Percentiles rank a stretch among this genome's conserved stretches.
These are phyloP conservation scores for Rhynchospora tenuis DNA, from an alignment of 176 grass and related monocot species.

Conservation along the genomic window DNA sequence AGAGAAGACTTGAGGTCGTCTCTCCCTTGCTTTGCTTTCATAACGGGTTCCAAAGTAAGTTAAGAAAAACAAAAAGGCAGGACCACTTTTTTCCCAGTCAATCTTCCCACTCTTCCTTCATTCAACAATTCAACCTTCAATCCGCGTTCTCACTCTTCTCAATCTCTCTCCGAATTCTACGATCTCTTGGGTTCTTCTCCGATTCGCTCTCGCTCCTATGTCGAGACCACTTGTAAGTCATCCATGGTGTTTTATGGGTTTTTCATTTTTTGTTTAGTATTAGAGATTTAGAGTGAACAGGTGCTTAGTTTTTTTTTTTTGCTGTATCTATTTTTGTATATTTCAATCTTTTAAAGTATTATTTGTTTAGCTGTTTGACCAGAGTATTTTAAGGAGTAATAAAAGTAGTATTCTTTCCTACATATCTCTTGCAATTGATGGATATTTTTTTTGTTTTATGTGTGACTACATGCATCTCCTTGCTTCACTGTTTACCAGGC, in stretches of 20 bases:
- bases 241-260: not conserved
- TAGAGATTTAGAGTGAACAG: not conserved
- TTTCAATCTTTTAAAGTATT: not conserved
- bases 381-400: not conserved
- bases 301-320: not conserved
- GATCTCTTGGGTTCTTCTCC: not conserved
- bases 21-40: not conserved
- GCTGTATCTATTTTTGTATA: not conserved
- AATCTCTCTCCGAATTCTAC: not conserved
- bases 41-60: not conserved
- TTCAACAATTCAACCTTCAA: not conserved
- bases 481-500: not conserved
- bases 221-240: conserved; percentile 2
- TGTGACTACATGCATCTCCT: not conserved
- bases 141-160: not conserved
- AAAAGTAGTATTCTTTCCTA: not conserved
- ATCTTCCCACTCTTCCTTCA: not conserved
- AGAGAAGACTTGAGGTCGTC: conserved; percentile 9
- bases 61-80: not conserved
- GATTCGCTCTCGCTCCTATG: not conserved
- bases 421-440: not conserved
- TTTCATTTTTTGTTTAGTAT: not conserved
- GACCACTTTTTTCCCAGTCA: not conserved
- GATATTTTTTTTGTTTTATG: not conserved
- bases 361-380: not conserved